Evolutionary conservation across 179 eudicot genomes (phyloP).

Genomic region (Beta corolliflora): DNA sequence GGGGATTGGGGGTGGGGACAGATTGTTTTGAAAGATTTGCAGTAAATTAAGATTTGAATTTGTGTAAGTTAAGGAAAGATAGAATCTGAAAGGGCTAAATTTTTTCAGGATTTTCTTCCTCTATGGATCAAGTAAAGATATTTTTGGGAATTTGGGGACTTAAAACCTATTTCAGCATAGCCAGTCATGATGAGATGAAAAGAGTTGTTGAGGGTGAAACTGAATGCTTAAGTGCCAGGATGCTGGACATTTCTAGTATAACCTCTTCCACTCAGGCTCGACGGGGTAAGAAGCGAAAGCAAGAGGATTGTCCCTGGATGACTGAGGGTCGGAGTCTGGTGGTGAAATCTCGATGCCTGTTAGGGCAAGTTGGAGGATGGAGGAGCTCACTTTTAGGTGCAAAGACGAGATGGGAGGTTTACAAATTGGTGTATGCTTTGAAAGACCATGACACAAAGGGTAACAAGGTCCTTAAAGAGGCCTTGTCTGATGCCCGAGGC

Average conservation of each 20-base stretch:
- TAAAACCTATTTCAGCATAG: too few species aligned
- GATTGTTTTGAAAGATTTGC: too few species aligned
- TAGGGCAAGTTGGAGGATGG: constrained; percentile 3
- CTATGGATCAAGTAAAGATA: too few species aligned
- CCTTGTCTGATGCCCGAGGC: not conserved
- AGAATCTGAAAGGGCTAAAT: too few species aligned
- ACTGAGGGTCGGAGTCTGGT: not conserved
- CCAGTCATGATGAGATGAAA: constrained; percentile 1
- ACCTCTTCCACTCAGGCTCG: not conserved
- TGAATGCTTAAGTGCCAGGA: not conserved
- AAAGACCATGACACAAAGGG: not conserved
- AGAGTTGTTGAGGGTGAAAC: not conserved
- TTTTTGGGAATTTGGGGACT: too few species aligned
- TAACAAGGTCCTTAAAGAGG: not conserved
- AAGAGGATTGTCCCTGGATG: constrained; percentile 10
- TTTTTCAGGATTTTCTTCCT: too few species aligned
- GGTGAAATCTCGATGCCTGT: not conserved
- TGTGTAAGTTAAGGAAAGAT: too few species aligned
- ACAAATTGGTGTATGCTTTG: not conserved
- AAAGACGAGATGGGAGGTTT: not conserved
- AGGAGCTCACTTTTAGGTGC: not conserved
- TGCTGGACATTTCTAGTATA: not conserved
- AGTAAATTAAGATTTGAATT: too few species aligned
- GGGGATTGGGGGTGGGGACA: too few species aligned
- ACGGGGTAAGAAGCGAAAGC: constrained; percentile 8